Evolutionary conservation across 768 basidiomycete genomes (phyloP), one percentile per base, ranked within the genome.

Genomic region (Macrolepiota albuminosa): DNA sequence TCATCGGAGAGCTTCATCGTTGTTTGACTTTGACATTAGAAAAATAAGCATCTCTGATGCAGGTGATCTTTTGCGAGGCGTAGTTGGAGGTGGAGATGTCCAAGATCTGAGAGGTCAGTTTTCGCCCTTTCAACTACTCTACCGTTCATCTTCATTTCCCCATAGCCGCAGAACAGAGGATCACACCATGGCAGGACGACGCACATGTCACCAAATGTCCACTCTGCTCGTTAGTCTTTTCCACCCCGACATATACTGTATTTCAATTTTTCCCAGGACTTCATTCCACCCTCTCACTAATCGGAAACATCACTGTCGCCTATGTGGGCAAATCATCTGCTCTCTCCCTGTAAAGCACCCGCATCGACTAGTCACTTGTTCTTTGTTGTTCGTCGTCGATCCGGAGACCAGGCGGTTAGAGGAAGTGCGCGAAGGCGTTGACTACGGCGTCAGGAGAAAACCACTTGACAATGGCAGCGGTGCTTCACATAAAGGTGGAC

Each of bases 141-240:
- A 37, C 42, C n/a, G 9, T 26, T 49, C 26, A 59, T 54, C 34
- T 26, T 46, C 31, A 56, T 40, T 5, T 21, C 37, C 13, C 57
- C 34, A 34, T 33, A 91, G 88, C 82, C 56, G 88, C 87, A 3
- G 96, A 99, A 72, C 95, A 96, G 72, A 78, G 83, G 47, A 95
- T 99, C 64, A 94, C 97, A 3, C 93, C 93, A 5, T 99, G 96
- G 96, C 86, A 97, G 70, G 86, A 89, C 43, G 96, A 98, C 69
- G 77, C 82, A 1, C 67, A 77, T 4, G 93, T 87, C 1, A 83
- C 81, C 48, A 85, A 86, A 61, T 99, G 96, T 75, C 89, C 93
- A 1, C 75, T 96, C 62, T 99, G 96, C 84, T 71, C 68, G 93
- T 91, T 71, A 71, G 84, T 75, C 14, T 6, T 21, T 39, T 43